Evolutionary conservation across 1,284 basidiomycete species (phyloP), one percentile per base, ranked within the genome.

Genomic region (Naganishia liquefaciens): DNA sequence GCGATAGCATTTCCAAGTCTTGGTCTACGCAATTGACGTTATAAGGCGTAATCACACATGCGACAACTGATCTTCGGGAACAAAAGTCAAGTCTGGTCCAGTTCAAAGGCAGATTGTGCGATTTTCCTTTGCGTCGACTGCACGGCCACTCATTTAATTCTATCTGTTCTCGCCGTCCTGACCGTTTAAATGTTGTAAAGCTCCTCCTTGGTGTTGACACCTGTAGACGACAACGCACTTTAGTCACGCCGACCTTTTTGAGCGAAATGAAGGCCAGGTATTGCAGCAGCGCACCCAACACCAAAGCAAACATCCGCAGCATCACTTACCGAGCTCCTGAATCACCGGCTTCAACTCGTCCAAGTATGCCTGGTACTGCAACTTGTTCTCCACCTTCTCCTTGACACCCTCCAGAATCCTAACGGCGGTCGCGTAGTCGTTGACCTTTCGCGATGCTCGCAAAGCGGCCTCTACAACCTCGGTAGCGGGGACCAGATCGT

Each of bases 341-440:
- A 90, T 84, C 68, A 94, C 81, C 63, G 86, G 83, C 80, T 89
- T 90, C 71, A 95, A 84, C 81, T 95, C 93, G 25, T 88, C 85
- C 72, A 97, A 80, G 78, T 97, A 96, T 51, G 87, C 86, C 82
- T 92, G 82, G 78, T 96, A 97, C 81, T 96, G 93, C 70, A 85
- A 81, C 82, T 90, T 89, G 82, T 94, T 96, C 84, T 97, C 93
- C 55, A 94, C 92, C 84, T 96, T 95, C 80, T 91, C 90, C 82
- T 86, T 87, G 75, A 94, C 79, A 70, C 91, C 91, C 83, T 93
- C 94, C 75, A 98, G 93, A 75, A 98, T 86, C 70, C 95, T 84
- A 68, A 98, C 93, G 61, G 95, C 95, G 52, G 95, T 98, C 53
- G 93, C 88, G 80, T 90, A 98, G 84, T 97, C 93, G 81, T 98